Evolutionary conservation across 108 stramenopile genomes (phyloP).

Genomic region (Discostella stelligeroides): DNA sequence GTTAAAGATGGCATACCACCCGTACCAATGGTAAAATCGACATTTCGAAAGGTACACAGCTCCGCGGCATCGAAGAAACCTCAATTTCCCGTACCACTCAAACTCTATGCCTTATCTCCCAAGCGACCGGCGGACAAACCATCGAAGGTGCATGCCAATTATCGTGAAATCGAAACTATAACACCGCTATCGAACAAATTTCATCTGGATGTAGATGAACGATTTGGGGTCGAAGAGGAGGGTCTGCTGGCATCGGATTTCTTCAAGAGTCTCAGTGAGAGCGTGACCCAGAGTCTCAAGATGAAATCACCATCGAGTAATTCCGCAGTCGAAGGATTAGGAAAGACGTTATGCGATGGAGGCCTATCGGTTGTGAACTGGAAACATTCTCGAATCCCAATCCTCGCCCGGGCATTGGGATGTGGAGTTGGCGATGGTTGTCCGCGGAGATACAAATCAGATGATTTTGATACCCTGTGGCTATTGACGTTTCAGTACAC

Average conservation of each 20-base stretch:
- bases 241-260: constrained; percentile 35
- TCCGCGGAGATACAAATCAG: constrained; percentile 31
- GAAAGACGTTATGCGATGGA: constrained; percentile 17
- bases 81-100: constrained; percentile 31
- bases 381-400: constrained; percentile 49
- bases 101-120: constrained; percentile 39
- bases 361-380: constrained; percentile 50
- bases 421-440: constrained; percentile 43
- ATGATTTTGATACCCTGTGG: constrained; percentile 53
- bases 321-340: neutral
- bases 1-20: neutral
- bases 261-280: constrained; percentile 28
- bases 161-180: constrained; percentile 42
- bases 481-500: constrained; percentile 42
- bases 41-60: neutral
- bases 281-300: no score
- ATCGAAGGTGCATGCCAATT: constrained; percentile 34
- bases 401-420: constrained; percentile 38
- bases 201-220: constrained; percentile 33
- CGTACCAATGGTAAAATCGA: constrained; percentile 14
- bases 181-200: constrained; percentile 38
- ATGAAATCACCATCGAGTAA: no score
- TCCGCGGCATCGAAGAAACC: constrained; percentile 22
- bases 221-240: constrained; percentile 45
- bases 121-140: constrained; percentile 4